These are phyloP conservation scores for Dendrocalamus latiflorus DNA, from an alignment of 202 grass and related monocot species.

Conservation along the genomic window DNA sequence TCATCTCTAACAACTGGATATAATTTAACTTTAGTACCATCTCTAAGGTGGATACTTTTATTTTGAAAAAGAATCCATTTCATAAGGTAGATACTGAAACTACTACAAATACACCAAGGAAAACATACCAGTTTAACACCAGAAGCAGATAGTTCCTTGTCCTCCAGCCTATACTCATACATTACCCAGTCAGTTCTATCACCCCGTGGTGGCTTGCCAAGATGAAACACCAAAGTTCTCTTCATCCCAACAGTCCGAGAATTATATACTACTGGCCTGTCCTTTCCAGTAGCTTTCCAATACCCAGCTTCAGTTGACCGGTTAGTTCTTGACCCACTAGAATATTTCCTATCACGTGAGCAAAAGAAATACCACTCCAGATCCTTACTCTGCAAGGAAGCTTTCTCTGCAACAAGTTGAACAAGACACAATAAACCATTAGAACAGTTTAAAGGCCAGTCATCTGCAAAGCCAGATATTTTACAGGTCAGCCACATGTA, in stretches of 20 bases:
- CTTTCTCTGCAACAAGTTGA: slow-evolving; percentile 43
- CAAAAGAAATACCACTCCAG: slow-evolving; percentile 91
- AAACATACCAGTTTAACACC: slow-evolving; percentile 51
- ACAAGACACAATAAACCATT: too few relatives aligned
- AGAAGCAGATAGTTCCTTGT: slow-evolving; percentile 43
- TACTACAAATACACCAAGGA: slow-evolving; percentile 3
- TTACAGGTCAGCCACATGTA: too few relatives aligned
- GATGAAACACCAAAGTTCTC: slow-evolving; percentile 81
- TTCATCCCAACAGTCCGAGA: slow-evolving; percentile 69
- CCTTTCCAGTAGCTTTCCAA: slow-evolving; percentile 93
- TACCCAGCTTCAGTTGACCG: slow-evolving; percentile 63
- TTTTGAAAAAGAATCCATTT: not conserved
- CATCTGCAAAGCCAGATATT: too few relatives aligned
- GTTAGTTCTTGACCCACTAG: slow-evolving; percentile 66
- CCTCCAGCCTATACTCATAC: slow-evolving; percentile 84
- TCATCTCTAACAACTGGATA: not conserved
- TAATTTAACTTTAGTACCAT: not conserved
- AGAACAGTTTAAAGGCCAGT: too few relatives aligned
- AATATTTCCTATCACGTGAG: slow-evolving; percentile 73
- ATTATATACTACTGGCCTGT: slow-evolving; percentile 59
- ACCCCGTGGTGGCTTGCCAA: slow-evolving; percentile 69
- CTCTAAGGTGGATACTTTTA: not conserved
- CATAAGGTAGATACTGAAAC: not conserved
- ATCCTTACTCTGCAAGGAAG: slow-evolving; percentile 64
- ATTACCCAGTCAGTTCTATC: slow-evolving; percentile 87